phyloP scores from a whole-genome alignment of 2,329 filamentous ascomycete species.

The Fusarium chlamydosporum region DNA sequence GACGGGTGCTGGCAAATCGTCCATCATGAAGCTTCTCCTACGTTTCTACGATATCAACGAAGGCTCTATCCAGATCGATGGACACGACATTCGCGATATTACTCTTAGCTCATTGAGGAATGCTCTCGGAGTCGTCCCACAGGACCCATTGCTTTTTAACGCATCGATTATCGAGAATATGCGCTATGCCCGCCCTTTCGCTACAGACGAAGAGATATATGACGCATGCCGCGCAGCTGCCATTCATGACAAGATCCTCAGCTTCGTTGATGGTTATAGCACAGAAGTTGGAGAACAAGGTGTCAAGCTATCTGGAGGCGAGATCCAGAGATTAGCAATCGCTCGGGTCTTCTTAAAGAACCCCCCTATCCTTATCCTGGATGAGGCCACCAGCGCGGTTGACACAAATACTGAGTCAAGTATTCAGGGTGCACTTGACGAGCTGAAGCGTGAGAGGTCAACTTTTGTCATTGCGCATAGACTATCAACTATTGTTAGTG shows the following conservation, averaged over 20 bases:
- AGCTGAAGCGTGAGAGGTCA: slow-evolving; percentile 63
- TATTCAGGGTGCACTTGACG: slow-evolving; percentile 63
- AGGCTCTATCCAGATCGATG: slow-evolving; percentile 70
- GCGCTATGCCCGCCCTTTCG: slow-evolving; percentile 72
- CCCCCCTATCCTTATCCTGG: slow-evolving; percentile 73
- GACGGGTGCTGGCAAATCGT: slow-evolving; percentile 74
- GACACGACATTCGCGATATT: slow-evolving; percentile 71
- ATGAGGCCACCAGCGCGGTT: slow-evolving; percentile 74
- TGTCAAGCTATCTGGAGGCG: slow-evolving; percentile 68
- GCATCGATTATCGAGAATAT: slow-evolving; percentile 75
- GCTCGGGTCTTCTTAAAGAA: slow-evolving; percentile 67
- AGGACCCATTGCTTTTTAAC: slow-evolving; percentile 76
- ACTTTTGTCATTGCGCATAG: slow-evolving; percentile 66
- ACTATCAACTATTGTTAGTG: slow-evolving; percentile 58
- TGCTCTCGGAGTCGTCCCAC: slow-evolving; percentile 73
- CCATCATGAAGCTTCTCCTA: slow-evolving; percentile 71
- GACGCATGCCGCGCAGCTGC: slow-evolving; percentile 72
- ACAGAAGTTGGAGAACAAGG: slow-evolving; percentile 69
- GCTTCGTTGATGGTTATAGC: slow-evolving; percentile 67
- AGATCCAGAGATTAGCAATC: slow-evolving; percentile 69
- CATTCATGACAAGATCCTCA: slow-evolving; percentile 74
- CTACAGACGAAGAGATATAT: slow-evolving; percentile 71
- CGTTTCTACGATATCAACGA: slow-evolving; percentile 71
- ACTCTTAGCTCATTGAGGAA: slow-evolving; percentile 70
- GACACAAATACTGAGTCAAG: slow-evolving; percentile 61